These are phyloP conservation scores for Rhizopogon roseolus DNA, from an alignment of 768 basidiomycete species.

Conservation along the genomic window DNA sequence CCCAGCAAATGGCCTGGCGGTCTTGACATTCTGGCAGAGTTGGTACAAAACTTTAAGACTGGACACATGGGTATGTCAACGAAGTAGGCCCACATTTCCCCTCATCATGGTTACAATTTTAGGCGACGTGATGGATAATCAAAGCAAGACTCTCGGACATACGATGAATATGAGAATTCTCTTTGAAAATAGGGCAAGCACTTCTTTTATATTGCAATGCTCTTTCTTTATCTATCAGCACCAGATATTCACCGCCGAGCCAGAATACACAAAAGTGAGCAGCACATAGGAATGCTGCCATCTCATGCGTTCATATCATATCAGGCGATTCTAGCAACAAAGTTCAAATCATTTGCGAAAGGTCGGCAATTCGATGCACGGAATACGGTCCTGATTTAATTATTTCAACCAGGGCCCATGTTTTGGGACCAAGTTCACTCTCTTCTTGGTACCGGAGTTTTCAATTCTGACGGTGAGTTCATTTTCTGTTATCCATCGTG, in stretches of 20 bases:
- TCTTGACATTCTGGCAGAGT: conserved; percentile 37
- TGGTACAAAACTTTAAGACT: conserved; percentile 33
- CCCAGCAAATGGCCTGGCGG: conserved; percentile 39
- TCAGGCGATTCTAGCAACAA: conserved; percentile 32
- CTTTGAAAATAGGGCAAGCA: conserved; percentile 23
- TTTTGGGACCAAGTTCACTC: conserved; percentile 19
- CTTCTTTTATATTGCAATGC: neutral
- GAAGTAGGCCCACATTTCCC: neutral
- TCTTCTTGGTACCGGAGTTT: conserved; percentile 33
- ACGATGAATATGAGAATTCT: conserved; percentile 18
- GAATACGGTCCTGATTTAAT: neutral
- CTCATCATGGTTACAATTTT: neutral
- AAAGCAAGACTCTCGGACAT: conserved; percentile 16
- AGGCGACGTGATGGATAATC: conserved; percentile 11
- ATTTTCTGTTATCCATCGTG: neutral
- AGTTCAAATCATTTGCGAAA: conserved; percentile 33
- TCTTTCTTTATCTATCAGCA: neutral
- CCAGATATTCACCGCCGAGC: conserved; percentile 34
- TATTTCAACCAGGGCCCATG: conserved; percentile 14
- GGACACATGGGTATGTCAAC: conserved; percentile 44
- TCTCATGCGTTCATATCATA: neutral
- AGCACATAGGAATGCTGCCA: neutral
- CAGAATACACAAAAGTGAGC: conserved; percentile 35
- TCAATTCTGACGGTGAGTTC: conserved; percentile 34
- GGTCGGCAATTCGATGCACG: conserved; percentile 17